Evolutionary conservation across 2,329 filamentous ascomycete genomes (phyloP).

Genomic region (Xylariaceae sp.): DNA sequence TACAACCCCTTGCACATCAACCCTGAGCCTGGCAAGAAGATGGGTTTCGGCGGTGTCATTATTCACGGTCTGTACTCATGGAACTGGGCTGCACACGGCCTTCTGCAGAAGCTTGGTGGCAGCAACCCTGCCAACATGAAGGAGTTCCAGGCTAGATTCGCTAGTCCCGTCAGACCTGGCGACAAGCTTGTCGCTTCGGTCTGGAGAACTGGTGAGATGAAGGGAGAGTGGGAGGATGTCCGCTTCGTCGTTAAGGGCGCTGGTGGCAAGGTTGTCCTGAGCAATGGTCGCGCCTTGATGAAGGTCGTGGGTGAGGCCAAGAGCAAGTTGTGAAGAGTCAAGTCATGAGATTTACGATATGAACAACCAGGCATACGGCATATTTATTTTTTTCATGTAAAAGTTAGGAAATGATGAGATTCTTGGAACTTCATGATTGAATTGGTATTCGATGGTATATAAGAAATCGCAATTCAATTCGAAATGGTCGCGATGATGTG

Average conservation of each 20-base stretch:
- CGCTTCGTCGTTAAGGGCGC: conserved; percentile 74
- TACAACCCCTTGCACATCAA: conserved; percentile 91
- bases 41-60: conserved; percentile 87
- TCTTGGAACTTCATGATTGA: no score
- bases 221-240: conserved; percentile 73
- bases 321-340: conserved; percentile 54
- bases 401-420: no score
- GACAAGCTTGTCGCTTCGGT: conserved; percentile 77
- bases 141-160: conserved; percentile 86
- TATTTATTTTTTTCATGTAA: neutral
- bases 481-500: no score
- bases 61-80: conserved; percentile 86
- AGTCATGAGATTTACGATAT: conserved; percentile 4
- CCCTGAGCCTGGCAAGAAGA: conserved; percentile 76
- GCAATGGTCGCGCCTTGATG: conserved; percentile 78
- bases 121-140: conserved; percentile 76
- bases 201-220: conserved; percentile 67
- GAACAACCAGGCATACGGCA: neutral
- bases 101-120: conserved; percentile 68
- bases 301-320: conserved; percentile 53
- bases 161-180: conserved; percentile 75
- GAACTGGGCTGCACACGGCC: conserved; percentile 70
- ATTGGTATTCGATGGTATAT: no score
- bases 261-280: conserved; percentile 77
- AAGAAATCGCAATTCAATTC: no score